Base-by-base conservation (phyloP, 768 basidiomycete species). In the Hebeloma cylindrosporum region DNA sequence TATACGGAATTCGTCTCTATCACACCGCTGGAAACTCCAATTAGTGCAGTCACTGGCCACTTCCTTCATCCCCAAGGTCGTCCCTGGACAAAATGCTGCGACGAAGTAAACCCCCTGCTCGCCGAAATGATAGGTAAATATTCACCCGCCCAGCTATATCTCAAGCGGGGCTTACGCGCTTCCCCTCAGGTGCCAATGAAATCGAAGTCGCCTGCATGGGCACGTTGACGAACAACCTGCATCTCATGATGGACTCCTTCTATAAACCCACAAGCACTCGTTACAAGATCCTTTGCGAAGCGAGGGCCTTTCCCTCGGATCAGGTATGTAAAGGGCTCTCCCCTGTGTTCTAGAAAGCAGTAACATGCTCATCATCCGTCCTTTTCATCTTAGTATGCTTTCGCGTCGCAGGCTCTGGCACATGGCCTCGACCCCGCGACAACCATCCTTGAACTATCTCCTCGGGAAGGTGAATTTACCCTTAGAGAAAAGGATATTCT, bases 131-230 rank as follows among this genome's bases (percentile, higher is more conserved):
- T 96, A 54, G 95, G 95, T 83, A 59, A 63, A 83, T 64, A 32
- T 38, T 45, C 50, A 27, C 40, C 58, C 36, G 30, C 34, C 42
- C 44, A 34, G 31, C 25, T 26, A n/a, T 37, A 7, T 26, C 41
- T 30, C 22, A 36, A n/a, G 23, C 39, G 40, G 51, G 39, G 51
- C 49, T 64, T 53, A 61, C 53, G 45, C 53, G 40, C 46, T 52
- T 16, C 54, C 53, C 48, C 56, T 52, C 56, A 93, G 93, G 93
- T 55, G 92, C 93, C 43, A 78, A 81, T 41, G 83, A 85, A 67
- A 77, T 79, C 50, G 96, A 99, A 77, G 89, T 98, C 36, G 92
- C 89, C 13, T 93, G 91, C 67, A 97, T 97, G 84, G 84, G 89
- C 63, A 92, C 93, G 38, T 69, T 98, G 63, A 99, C 96, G 34